Evolutionary conservation across 2,329 filamentous ascomycete genomes (phyloP), one percentile per base, ranked within the genome.

Genomic region (Incumbomyces lentus): DNA sequence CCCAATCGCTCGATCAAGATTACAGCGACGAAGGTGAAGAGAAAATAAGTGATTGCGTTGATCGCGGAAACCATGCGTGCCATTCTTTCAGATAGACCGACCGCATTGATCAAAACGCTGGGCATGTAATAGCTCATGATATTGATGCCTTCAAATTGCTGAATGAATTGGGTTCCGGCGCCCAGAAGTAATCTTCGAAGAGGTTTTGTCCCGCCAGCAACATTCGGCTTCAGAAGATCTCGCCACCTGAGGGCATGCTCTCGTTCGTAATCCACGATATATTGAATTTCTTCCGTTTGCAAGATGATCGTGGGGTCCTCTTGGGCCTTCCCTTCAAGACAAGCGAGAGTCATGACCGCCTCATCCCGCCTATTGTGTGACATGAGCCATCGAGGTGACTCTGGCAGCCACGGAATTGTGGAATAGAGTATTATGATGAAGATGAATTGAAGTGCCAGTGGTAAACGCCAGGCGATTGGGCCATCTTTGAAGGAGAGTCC

Each of bases 41-140:
- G 56, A 1, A 74, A 63, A 51, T 74, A 74, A 13, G 64, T 67
- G 16, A 72, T 66, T 1, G 66, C 66, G 51, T 73, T 81, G 48
- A 73, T 71, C 2, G 73, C 77, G 1, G 76, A 71, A n/a, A 81
- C 64, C 0, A 81, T 61, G 2, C 76, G 67, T 2, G 73, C 70
- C 55, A 72, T 68, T 34, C 65, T 65, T 48, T 77, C 67, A 26
- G 61, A 61, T 17, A 79, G 67, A 0, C 76, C 75, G 6, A 81
- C 74, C 6, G 68, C 75, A 38, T 74, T 59, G 45, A 75, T 79
- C 6, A 81, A 68, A 0, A 82, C 75, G 33, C 77, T 77, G 0
- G 76, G 76, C 0, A 80, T 61, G 47, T 74, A 78, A 51, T 74
- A 74, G 2, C 68, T 69, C 46, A 68, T 67, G 18, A 68, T 40